phyloP scores from a whole-genome alignment of 2,329 filamentous ascomycete species.

The Epichloe coenophiala region DNA sequence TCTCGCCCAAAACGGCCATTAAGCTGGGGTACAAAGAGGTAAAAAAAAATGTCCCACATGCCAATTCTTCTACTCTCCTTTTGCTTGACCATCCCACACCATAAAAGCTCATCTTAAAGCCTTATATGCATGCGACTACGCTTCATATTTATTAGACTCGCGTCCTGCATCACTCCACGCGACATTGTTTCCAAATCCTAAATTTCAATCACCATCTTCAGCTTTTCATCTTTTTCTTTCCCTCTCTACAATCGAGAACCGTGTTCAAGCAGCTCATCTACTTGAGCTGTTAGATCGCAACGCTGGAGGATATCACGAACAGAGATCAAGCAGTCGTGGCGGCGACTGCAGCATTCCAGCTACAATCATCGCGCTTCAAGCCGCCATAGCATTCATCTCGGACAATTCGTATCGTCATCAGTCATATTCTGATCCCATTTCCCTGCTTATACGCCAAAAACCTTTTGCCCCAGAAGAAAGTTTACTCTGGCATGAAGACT shows the following conservation, averaged over 20 bases:
- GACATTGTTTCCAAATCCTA: not conserved
- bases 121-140: not conserved
- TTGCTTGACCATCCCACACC: no score
- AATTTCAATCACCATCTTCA: not conserved
- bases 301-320: constrained; percentile 7
- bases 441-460: not conserved
- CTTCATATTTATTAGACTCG: not conserved
- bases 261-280: constrained; percentile 2
- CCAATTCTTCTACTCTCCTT: no score
- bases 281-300: constrained; percentile 8
- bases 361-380: constrained; percentile 2
- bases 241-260: not conserved
- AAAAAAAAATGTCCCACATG: no score
- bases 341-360: constrained; percentile 5
- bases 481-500: constrained; percentile 7
- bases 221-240: not conserved
- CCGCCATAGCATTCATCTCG: constrained; percentile 6
- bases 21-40: no score
- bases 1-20: no score
- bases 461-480: not conserved
- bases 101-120: no score
- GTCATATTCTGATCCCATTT: not conserved
- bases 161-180: not conserved
- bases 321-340: constrained; percentile 8
- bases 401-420: not conserved